Conservation (phyloP, 2,329 filamentous ascomycete genomes). For the Shiraia bambusicola region DNA sequence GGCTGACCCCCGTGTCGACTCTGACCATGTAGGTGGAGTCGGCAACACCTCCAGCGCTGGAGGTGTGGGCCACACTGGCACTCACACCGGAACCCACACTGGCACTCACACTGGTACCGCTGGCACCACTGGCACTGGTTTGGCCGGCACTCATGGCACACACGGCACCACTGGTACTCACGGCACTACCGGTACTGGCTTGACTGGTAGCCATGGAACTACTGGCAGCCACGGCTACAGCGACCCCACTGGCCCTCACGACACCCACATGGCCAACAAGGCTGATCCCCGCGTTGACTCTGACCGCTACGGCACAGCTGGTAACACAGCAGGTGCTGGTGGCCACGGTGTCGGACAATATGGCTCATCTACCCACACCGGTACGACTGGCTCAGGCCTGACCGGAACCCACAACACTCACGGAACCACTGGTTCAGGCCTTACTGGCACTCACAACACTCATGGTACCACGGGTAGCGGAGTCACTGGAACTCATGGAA, state of each 20-base stretch:
- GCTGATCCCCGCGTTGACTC: slow-evolving; percentile 37
- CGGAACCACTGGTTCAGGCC: slow-evolving; percentile 10
- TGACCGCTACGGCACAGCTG: slow-evolving; percentile 23
- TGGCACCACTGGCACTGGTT: slow-evolving; percentile 8
- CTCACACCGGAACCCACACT: slow-evolving; percentile 10
- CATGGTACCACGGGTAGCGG: background rate
- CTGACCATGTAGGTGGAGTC: slow-evolving; percentile 19
- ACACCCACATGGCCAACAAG: slow-evolving; percentile 27
- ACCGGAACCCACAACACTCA: slow-evolving; percentile 7
- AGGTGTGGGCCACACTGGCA: slow-evolving; percentile 6
- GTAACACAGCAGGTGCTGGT: slow-evolving; percentile 30
- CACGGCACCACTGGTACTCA: slow-evolving; percentile 15
- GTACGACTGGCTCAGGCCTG: slow-evolving; percentile 2
- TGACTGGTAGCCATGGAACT: slow-evolving; percentile 6
- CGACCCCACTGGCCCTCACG: slow-evolving; percentile 36
- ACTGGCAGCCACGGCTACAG: slow-evolving; percentile 1
- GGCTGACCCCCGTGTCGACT: slow-evolving; percentile 35
- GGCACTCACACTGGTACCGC: slow-evolving; percentile 8
- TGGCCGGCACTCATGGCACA: slow-evolving; percentile 10
- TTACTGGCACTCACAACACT: slow-evolving; percentile 4
- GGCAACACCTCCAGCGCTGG: slow-evolving; percentile 24
- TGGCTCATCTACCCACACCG: slow-evolving; percentile 5
- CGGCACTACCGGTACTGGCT: slow-evolving; percentile 8
- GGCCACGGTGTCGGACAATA: slow-evolving; percentile 14
- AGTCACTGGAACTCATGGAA: slow-evolving; percentile 1